Base-by-base conservation (phyloP, 768 basidiomycete genomes). In the Trametes elegans region DNA sequence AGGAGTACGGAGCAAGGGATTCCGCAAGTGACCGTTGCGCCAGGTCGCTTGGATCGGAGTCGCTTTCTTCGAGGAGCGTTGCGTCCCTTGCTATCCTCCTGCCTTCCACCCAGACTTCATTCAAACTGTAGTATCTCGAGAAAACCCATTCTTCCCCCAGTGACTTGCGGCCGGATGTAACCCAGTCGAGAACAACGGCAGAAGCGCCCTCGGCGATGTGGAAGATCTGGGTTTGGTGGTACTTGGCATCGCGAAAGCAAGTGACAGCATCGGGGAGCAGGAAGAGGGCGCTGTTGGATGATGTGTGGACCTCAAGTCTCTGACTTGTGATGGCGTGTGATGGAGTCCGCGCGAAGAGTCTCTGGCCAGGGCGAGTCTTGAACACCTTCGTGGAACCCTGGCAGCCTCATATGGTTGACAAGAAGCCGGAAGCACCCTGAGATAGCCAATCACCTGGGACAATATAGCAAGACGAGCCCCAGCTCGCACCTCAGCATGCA, bases 301-400 rank as follows among this genome's bases (percentile, higher is more conserved):
- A 71, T 43, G 97, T 70, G 8, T 64, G 71, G 47, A 85, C 83
- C 35, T 79, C 75, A 65, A 89, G 73, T n/a, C 73, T 74, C 66
- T 94, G 90, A 35, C 70, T 75, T 6, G 90, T 94, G 44, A 70
- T 59, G 42, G 44, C 53, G 23, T 21, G 47, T 42, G 54, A 73
- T 24, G 39, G 29, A 32, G 41, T 29, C 21, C 48, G 50, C 2
- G 45, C 18, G 11, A 87, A 81, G 26, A 78, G 74, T 32, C 84
- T 77, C 55, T 77, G 75, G n/a, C 82, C 84, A 7, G 76, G 70
- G 21, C 93, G 83, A 18, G 77, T 74, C 71, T 93, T 95, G 77
- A 96, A 98, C 18, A 98, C 88, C 69, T 98, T 98, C 9, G 95
- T 98, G 4, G 88, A 91, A 28, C 93, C 91, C 93, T 94, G 62